Conservation (phyloP, 2,329 filamentous ascomycete genomes). For the Aspergillus sp. region DNA sequence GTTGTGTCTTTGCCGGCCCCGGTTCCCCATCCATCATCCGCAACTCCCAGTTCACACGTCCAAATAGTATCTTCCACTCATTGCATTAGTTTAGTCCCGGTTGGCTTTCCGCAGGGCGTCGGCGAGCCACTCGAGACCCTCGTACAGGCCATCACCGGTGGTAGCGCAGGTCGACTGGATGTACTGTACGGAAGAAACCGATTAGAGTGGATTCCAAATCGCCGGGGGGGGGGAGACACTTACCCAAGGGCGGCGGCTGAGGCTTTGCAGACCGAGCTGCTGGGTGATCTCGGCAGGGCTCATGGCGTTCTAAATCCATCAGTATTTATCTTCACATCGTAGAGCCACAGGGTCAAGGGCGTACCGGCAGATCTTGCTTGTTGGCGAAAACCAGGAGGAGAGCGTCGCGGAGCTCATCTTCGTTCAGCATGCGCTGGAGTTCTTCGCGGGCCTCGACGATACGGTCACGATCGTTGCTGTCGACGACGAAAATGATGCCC, state of each 20-base stretch:
- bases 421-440: conserved; percentile 96
- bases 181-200: conserved; percentile 61
- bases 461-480: conserved; percentile 98
- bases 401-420: conserved; percentile 97
- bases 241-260: conserved; percentile 99
- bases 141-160: conserved; percentile 98
- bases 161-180: conserved; percentile 99
- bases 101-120: conserved; percentile 73
- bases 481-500: conserved; percentile 99
- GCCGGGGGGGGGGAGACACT: conserved; percentile 41
- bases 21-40: conserved; percentile 35
- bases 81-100: conserved; percentile 45
- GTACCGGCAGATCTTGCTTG: conserved; percentile 98
- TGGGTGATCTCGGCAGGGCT: conserved; percentile 99
- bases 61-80: conserved; percentile 32
- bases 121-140: conserved; percentile 94
- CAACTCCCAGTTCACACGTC: conserved; percentile 37
- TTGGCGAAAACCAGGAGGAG: conserved; percentile 97
- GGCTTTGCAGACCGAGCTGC: conserved; percentile 98
- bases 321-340: conserved; percentile 17
- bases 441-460: conserved; percentile 96
- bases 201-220: conserved; percentile 10
- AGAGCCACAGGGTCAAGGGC: conserved; percentile 30
- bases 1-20: conserved; percentile 29
- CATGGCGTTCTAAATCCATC: conserved; percentile 81